A percentile compares a stretch with the other conserved stretches of the same genome.
phyloP scores from a whole-genome alignment of 2,329 filamentous ascomycete species.

The Arthrobotrys megalospora region DNA sequence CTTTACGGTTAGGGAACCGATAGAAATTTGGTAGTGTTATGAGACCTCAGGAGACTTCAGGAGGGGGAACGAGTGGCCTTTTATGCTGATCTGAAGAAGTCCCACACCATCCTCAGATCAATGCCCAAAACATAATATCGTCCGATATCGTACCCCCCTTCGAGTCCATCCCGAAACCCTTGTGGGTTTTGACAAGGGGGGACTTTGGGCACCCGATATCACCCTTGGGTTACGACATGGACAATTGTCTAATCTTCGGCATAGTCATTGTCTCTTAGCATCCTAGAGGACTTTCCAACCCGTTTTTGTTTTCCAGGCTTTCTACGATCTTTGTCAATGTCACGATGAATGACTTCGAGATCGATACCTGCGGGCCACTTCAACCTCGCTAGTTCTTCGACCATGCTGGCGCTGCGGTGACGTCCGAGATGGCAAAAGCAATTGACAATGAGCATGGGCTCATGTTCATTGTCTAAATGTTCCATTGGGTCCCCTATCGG shows the following conservation, averaged over 20 bases:
- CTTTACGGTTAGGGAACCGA: neutral
- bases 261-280: slow-evolving; percentile 26
- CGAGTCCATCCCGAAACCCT: no score
- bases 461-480: neutral
- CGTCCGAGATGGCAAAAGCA: slow-evolving; percentile 57
- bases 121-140: neutral
- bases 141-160: no score
- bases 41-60: neutral
- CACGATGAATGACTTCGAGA: slow-evolving; percentile 46
- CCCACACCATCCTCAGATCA: neutral
- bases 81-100: slow-evolving; percentile 8
- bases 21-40: neutral
- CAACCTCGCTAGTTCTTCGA: slow-evolving; percentile 48
- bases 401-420: slow-evolving; percentile 56
- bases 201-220: neutral
- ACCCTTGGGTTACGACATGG: neutral
- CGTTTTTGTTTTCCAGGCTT: slow-evolving; percentile 30
- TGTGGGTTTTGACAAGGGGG: neutral
- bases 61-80: neutral
- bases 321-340: slow-evolving; percentile 49
- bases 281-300: slow-evolving; percentile 36
- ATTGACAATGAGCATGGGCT: slow-evolving; percentile 38
- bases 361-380: slow-evolving; percentile 44
- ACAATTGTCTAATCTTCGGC: slow-evolving; percentile 15
- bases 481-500: neutral